phyloP scores from a whole-genome alignment of 2,329 filamentous ascomycete genomes.

The Sporothrix dimorphospora region DNA sequence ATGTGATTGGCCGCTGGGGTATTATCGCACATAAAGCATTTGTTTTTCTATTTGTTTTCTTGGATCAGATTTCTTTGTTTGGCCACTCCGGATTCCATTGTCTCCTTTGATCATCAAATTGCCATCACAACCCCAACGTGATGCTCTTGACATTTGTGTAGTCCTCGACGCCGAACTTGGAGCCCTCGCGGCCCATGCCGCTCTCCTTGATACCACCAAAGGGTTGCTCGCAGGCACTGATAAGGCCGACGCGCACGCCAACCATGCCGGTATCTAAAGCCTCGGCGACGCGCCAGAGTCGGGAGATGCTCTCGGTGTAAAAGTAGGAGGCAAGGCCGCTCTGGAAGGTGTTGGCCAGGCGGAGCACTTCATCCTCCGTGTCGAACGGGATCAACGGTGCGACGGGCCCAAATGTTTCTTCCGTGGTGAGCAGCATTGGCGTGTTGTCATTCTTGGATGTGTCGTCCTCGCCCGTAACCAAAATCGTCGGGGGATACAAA shows the following conservation, averaged over 20 bases:
- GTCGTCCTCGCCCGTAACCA: slow-evolving; percentile 76
- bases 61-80: too few species aligned
- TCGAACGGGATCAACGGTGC: slow-evolving; percentile 87
- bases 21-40: neutral
- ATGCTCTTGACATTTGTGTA: slow-evolving; percentile 75
- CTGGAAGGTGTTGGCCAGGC: slow-evolving; percentile 77
- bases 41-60: neutral
- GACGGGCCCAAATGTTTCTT: slow-evolving; percentile 96
- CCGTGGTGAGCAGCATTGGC: slow-evolving; percentile 80
- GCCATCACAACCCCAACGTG: slow-evolving; percentile 37
- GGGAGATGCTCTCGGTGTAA: slow-evolving; percentile 68
- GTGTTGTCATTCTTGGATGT: neutral
- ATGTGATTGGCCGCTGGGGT: neutral
- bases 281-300: slow-evolving; percentile 66
- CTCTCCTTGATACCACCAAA: slow-evolving; percentile 85
- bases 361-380: slow-evolving; percentile 84
- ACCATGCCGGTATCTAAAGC: slow-evolving; percentile 84
- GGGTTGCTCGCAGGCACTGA: slow-evolving; percentile 60
- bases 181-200: slow-evolving; percentile 79
- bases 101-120: too few species aligned
- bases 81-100: too few species aligned
- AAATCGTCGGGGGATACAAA: slow-evolving; percentile 86
- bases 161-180: slow-evolving; percentile 75
- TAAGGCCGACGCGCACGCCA: slow-evolving; percentile 75
- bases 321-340: slow-evolving; percentile 96